These are phyloP conservation scores for Gracilaria domingensis DNA, from an alignment of 23 red algal species.

Conservation along the genomic window DNA sequence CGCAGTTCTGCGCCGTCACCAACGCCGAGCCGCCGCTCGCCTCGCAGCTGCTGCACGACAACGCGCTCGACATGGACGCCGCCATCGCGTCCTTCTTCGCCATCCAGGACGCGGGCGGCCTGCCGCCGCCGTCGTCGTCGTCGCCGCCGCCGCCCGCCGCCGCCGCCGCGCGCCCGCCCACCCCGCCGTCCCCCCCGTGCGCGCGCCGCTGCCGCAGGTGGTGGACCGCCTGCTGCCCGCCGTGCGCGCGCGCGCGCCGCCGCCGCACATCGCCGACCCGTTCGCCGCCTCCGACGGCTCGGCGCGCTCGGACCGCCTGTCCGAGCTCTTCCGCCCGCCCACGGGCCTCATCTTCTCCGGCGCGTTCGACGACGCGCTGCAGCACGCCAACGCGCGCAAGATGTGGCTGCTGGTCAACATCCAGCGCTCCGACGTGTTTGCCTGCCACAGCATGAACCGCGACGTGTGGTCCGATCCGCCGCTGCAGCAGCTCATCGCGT, in stretches of 20 bases:
- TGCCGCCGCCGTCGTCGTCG: neutral
- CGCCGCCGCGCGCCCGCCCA: neutral
- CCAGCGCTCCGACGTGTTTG: constrained; percentile 63
- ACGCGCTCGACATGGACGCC: constrained; percentile 42
- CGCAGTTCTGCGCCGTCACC: constrained; percentile 56
- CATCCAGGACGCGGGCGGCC: constrained; percentile 66
- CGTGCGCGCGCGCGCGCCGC: neutral
- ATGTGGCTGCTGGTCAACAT: constrained; percentile 73
- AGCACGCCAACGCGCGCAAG: constrained; percentile 1
- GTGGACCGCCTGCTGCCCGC: constrained; percentile 46
- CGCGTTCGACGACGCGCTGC: constrained; percentile 53
- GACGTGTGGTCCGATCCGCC: constrained; percentile 67
- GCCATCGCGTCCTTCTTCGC: constrained; percentile 74
- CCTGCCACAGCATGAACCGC: constrained; percentile 67
- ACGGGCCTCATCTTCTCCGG: constrained; percentile 40
- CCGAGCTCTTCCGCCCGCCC: constrained; percentile 45
- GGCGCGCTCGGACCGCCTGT: constrained; percentile 5
- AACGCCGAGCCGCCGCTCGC: constrained; percentile 52
- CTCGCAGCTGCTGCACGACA: constrained; percentile 53
- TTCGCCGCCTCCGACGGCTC: constrained; percentile 22
- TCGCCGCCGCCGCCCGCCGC: neutral
- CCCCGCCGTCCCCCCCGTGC: constrained; percentile 11
- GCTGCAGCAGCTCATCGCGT: constrained; percentile 46
- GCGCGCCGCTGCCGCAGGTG: neutral
- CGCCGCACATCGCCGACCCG: constrained; percentile 22